These are phyloP conservation scores for Macroventuria anomochaeta DNA, from an alignment of 2,329 filamentous ascomycete genomes.

Conservation along the genomic window DNA sequence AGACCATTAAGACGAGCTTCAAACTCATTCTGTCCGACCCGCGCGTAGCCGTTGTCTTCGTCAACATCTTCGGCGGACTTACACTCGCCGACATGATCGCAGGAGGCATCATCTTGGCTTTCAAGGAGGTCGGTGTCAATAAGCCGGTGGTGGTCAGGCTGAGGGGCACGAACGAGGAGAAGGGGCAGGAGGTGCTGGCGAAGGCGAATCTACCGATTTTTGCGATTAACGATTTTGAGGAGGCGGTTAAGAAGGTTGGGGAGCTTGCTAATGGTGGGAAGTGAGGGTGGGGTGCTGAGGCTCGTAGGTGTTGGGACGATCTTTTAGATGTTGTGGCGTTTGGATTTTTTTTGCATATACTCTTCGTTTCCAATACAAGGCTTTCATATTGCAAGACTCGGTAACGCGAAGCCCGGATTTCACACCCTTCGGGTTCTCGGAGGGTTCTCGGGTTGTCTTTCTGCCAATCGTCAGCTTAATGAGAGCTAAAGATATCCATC, in stretches of 20 bases:
- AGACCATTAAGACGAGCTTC: conserved; percentile 80
- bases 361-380: neutral
- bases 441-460: no score
- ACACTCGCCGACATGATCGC: conserved; percentile 85
- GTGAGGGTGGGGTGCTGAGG: neutral
- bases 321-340: neutral
- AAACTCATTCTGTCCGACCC: conserved; percentile 73
- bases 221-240: conserved; percentile 77
- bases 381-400: neutral
- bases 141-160: conserved; percentile 77
- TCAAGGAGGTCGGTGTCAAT: conserved; percentile 69
- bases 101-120: conserved; percentile 73
- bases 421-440: no score
- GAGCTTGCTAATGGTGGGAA: conserved; percentile 32
- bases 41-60: conserved; percentile 74
- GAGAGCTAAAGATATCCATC: no score
- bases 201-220: conserved; percentile 71
- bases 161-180: conserved; percentile 74
- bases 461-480: no score
- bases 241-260: conserved; percentile 58
- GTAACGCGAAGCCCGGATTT: no score
- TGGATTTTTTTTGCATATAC: neutral
- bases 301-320: no score
- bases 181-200: conserved; percentile 72
- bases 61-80: conserved; percentile 74